Percentiles rank a stretch among this genome's conserved stretches.
These are phyloP conservation scores for Onygenales sp. DNA, from an alignment of 2,329 filamentous ascomycete genomes.

Conservation along the genomic window DNA sequence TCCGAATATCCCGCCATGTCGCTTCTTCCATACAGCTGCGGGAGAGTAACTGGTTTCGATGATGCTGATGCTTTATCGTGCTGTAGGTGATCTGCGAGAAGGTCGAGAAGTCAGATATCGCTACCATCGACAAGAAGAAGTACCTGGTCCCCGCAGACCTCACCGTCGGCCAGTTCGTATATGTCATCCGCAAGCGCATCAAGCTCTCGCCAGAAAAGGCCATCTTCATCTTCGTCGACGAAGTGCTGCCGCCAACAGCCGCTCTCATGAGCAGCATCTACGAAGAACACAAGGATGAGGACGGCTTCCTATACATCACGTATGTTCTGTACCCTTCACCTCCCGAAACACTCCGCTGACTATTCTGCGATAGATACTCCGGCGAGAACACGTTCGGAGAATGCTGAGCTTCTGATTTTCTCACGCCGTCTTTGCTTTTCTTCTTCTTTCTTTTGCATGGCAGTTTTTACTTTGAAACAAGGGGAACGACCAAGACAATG, in stretches of 20 bases:
- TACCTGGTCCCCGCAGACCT: slow-evolving; percentile 96
- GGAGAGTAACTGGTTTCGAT: background rate
- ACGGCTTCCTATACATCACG: slow-evolving; percentile 96
- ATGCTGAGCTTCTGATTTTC: slow-evolving; percentile 10
- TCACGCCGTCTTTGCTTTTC: background rate
- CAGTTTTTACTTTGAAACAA: background rate
- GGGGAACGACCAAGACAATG: background rate
- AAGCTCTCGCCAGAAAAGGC: slow-evolving; percentile 99
- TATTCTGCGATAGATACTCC: slow-evolving; percentile 56
- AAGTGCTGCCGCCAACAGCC: slow-evolving; percentile 90
- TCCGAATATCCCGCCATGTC: slow-evolving; percentile 6
- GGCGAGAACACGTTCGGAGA: slow-evolving; percentile 96
- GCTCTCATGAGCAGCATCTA: slow-evolving; percentile 99
- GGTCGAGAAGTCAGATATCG: slow-evolving; percentile 98
- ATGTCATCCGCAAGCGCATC: slow-evolving; percentile 99
- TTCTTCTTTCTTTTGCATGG: background rate
- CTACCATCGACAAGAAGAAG: slow-evolving; percentile 99
- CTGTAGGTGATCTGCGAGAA: slow-evolving; percentile 95
- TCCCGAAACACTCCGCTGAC: background rate
- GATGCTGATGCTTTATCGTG: slow-evolving; percentile 13
- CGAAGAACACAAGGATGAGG: slow-evolving; percentile 90
- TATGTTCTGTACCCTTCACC: slow-evolving; percentile 35
- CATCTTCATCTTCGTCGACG: slow-evolving; percentile 99
- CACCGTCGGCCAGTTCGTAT: slow-evolving; percentile 98
- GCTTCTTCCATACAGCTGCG: slow-evolving; percentile 3